These are phyloP conservation scores for Effrenium voratum DNA, from an alignment of 73 alveolate species.

Conservation along the genomic window DNA sequence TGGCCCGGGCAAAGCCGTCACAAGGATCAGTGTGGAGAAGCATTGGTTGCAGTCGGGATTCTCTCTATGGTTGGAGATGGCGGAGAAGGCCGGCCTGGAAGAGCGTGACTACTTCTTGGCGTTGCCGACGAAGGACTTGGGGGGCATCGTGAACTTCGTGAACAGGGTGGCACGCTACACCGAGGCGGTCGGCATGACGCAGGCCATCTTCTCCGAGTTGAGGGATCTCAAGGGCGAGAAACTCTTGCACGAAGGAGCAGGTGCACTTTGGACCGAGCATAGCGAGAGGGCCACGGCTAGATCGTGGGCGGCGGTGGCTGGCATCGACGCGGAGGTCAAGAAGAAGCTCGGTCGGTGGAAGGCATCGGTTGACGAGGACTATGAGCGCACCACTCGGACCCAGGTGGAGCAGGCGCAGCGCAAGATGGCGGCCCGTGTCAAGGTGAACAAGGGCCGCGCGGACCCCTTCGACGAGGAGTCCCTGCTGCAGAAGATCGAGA, in stretches of 20 bases:
- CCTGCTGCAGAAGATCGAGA: not conserved
- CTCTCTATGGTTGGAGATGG: not conserved
- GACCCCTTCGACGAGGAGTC: not conserved
- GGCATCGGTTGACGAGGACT: not conserved
- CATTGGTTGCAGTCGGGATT: not conserved
- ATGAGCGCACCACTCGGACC: not conserved
- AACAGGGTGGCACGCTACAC: not conserved
- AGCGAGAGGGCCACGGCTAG: not conserved
- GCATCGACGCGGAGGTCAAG: not conserved
- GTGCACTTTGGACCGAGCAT: conserved; percentile 1
- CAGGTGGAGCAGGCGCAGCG: not conserved
- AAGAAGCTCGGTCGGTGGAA: not conserved
- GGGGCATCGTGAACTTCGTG: not conserved
- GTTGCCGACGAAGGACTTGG: not conserved
- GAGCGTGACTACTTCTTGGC: not conserved
- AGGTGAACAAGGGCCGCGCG: not conserved
- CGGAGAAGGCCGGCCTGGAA: not conserved
- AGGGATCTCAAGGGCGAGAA: not conserved
- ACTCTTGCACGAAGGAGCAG: not conserved
- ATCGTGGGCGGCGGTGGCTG: conserved; percentile 6
- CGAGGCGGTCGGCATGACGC: not conserved
- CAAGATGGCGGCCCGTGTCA: not conserved
- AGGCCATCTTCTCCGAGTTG: not conserved
- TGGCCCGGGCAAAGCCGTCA: not conserved
- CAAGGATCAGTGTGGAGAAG: not conserved